A percentile compares a stretch with the other conserved stretches of the same genome.
Evolutionary conservation across 192 early-diverging fungal species (phyloP).

Genomic region (Gonapodya prolifera): DNA sequence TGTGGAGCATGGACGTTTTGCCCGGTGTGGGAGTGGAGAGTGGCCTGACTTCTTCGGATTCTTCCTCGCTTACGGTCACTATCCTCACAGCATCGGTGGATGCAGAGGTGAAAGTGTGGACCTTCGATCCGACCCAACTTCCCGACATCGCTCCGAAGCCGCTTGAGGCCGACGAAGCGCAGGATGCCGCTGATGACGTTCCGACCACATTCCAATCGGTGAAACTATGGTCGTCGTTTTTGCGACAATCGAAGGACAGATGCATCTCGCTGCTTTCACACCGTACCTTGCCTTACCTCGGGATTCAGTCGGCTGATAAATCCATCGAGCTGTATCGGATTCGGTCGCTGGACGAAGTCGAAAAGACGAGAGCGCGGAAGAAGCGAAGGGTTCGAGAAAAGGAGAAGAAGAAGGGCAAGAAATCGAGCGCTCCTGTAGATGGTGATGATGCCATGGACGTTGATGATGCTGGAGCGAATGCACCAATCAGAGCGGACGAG

Average conservation of each 20-base stretch:
- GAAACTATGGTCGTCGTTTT: slow-evolving; percentile 50
- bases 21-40: neutral
- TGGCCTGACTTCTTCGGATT: too few species aligned
- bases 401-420: slow-evolving; percentile 33
- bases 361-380: slow-evolving; percentile 68
- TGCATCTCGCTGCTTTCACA: slow-evolving; percentile 69
- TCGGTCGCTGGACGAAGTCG: slow-evolving; percentile 63
- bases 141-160: slow-evolving; percentile 41
- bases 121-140: slow-evolving; percentile 57
- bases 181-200: slow-evolving; percentile 8
- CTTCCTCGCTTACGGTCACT: neutral
- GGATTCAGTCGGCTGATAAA: slow-evolving; percentile 64
- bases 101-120: slow-evolving; percentile 77
- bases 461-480: slow-evolving; percentile 9
- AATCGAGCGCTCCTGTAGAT: slow-evolving; percentile 18
- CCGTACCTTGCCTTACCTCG: slow-evolving; percentile 62
- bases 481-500: slow-evolving; percentile 51
- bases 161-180: slow-evolving; percentile 11
- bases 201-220: slow-evolving; percentile 44
- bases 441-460: slow-evolving; percentile 30
- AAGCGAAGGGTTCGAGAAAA: slow-evolving; percentile 69
- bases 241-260: slow-evolving; percentile 67
- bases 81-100: slow-evolving; percentile 69
- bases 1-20: slow-evolving; percentile 73
- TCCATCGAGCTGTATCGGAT: slow-evolving; percentile 74